These are phyloP conservation scores for Rosa persica DNA, from an alignment of 306 rosid genomes.

Conservation along the genomic window DNA sequence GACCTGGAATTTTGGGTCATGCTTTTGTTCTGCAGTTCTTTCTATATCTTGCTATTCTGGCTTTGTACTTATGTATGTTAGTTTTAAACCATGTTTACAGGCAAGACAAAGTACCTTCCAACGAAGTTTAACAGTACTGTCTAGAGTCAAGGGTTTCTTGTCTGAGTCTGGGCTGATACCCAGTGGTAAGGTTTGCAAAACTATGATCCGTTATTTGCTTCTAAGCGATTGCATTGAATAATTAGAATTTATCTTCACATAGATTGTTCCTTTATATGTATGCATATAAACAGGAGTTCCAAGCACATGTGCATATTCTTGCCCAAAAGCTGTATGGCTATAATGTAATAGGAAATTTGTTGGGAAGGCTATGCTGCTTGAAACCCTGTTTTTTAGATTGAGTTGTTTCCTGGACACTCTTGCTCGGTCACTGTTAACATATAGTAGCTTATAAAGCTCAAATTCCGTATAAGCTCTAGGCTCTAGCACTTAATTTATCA, in stretches of 20 bases:
- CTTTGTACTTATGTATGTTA: constrained; percentile 10
- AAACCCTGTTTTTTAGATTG: background rate
- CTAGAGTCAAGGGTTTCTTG: constrained; percentile 57
- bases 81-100: constrained; percentile 39
- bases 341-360: background rate
- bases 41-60: background rate
- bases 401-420: background rate
- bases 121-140: constrained; percentile 62
- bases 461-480: background rate
- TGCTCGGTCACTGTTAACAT: background rate
- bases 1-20: background rate
- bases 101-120: constrained; percentile 74
- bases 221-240: background rate
- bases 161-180: constrained; percentile 50
- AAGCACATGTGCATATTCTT: background rate
- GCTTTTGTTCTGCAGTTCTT: background rate
- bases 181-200: constrained; percentile 46
- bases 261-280: background rate
- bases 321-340: background rate
- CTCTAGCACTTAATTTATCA: background rate
- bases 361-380: background rate
- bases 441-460: background rate
- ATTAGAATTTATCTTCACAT: background rate
- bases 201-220: background rate
- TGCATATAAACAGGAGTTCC: background rate